Percentiles rank a stretch among this genome's conserved stretches.
These are phyloP conservation scores for Cystoderma amianthinum DNA, from an alignment of 768 basidiomycete species.

Conservation along the genomic window DNA sequence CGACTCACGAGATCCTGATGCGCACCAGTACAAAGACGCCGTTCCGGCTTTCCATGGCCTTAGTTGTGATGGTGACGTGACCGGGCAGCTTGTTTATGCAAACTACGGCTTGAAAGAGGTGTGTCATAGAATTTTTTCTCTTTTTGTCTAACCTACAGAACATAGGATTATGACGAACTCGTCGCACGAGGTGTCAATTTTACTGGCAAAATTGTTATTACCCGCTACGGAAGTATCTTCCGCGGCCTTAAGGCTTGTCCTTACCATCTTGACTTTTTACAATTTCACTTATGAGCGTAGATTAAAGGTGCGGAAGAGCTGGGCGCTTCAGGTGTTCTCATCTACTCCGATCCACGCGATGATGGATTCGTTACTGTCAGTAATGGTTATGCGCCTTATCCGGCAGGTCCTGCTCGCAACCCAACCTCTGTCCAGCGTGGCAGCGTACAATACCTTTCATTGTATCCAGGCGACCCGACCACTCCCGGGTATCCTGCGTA, in stretches of 20 bases:
- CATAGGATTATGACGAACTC: slow-evolving; percentile 45
- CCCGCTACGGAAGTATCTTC: slow-evolving; percentile 71
- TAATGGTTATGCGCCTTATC: slow-evolving; percentile 76
- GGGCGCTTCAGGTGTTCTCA: slow-evolving; percentile 72
- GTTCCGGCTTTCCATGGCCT: slow-evolving; percentile 86
- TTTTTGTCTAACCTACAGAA: not conserved
- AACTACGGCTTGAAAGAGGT: slow-evolving; percentile 71
- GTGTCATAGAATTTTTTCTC: slow-evolving; percentile 2
- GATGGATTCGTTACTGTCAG: slow-evolving; percentile 72
- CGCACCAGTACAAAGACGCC: slow-evolving; percentile 54
- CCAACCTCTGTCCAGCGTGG: slow-evolving; percentile 82
- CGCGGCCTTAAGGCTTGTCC: slow-evolving; percentile 76
- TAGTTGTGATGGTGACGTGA: slow-evolving; percentile 68
- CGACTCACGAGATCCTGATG: slow-evolving; percentile 64
- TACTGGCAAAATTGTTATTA: slow-evolving; percentile 71
- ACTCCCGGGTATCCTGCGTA: slow-evolving; percentile 90
- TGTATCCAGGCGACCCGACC: slow-evolving; percentile 72
- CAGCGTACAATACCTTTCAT: slow-evolving; percentile 64
- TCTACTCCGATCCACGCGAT: slow-evolving; percentile 83
- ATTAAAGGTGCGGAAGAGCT: slow-evolving; percentile 79
- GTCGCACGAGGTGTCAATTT: slow-evolving; percentile 60
- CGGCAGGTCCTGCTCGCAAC: slow-evolving; percentile 84
- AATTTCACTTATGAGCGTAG: slow-evolving; percentile 23
- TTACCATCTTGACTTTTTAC: not conserved
- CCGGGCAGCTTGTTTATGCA: slow-evolving; percentile 67